A percentile compares a stretch with the other conserved stretches of the same genome.
These are phyloP conservation scores for Sphenostylis stenocarpa DNA, from an alignment of 306 rosid genomes.

Conservation along the genomic window DNA sequence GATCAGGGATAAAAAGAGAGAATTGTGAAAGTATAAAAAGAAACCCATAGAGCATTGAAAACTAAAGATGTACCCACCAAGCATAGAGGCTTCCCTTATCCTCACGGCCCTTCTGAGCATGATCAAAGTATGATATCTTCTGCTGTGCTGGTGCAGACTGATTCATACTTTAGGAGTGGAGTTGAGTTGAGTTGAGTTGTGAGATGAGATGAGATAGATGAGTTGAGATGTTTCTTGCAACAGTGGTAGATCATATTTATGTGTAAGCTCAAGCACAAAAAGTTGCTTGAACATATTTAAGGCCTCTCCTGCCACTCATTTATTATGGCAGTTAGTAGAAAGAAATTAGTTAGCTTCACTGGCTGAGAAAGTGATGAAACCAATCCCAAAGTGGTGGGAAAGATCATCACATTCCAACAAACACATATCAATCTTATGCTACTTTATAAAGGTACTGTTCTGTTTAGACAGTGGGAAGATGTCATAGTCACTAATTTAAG, in stretches of 20 bases:
- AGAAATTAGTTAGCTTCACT: conserved; percentile 19
- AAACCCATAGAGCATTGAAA: conserved; percentile 10
- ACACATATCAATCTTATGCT: neutral
- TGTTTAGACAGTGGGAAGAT: neutral
- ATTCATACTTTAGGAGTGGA: conserved; percentile 20
- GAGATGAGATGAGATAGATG: no score
- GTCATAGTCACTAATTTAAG: conserved; percentile 1
- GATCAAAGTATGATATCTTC: conserved; percentile 53
- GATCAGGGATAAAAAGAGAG: neutral
- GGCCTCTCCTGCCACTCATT: conserved; percentile 21
- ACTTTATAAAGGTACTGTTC: neutral
- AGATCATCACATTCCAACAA: neutral
- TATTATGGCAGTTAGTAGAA: conserved; percentile 43
- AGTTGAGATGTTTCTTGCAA: conserved; percentile 7
- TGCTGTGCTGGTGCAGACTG: conserved; percentile 46
- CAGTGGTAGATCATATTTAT: conserved; percentile 2
- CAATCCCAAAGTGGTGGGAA: neutral
- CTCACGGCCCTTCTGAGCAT: conserved; percentile 35
- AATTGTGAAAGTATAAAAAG: neutral
- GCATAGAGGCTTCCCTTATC: conserved; percentile 60
- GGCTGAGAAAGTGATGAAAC: conserved; percentile 1
- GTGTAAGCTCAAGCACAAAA: conserved; percentile 15
- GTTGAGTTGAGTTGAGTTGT: neutral
- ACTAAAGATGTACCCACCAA: conserved; percentile 38
- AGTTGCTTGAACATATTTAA: neutral